Evolutionary conservation across 768 basidiomycete species (phyloP).

Genomic region (Hericium rajendrae): DNA sequence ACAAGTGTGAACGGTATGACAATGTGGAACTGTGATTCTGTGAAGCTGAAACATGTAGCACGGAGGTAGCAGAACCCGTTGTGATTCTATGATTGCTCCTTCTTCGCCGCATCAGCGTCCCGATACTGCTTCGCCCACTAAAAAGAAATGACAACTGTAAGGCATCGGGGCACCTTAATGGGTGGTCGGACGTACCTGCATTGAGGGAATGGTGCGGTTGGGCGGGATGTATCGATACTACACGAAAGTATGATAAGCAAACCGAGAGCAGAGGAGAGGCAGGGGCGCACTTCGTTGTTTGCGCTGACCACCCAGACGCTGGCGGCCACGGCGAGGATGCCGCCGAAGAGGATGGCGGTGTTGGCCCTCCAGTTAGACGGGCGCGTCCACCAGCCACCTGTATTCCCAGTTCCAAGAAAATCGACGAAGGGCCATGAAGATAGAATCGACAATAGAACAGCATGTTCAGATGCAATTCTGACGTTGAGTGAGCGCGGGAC

Average conservation of each 20-base stretch:
- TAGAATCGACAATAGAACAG: not conserved
- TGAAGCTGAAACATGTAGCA: not conserved
- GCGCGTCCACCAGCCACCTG: slow-evolving; percentile 94
- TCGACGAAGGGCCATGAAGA: not conserved
- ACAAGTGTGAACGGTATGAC: not conserved
- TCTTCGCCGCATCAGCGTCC: slow-evolving; percentile 1
- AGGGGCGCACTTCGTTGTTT: slow-evolving; percentile 61
- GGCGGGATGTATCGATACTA: slow-evolving; percentile 12
- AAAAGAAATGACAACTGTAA: not conserved
- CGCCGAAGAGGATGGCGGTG: slow-evolving; percentile 63
- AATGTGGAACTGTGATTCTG: not conserved
- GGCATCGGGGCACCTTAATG: not conserved
- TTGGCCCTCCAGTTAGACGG: slow-evolving; percentile 86
- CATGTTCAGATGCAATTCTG: not conserved
- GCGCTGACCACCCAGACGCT: slow-evolving; percentile 67
- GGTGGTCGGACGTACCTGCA: slow-evolving; percentile 8
- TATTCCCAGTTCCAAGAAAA: not conserved
- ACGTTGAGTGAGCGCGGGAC: slow-evolving; percentile 8
- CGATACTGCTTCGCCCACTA: slow-evolving; percentile 15
- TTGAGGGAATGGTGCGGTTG: slow-evolving; percentile 12
- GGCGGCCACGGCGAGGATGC: slow-evolving; percentile 59
- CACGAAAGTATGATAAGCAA: not conserved
- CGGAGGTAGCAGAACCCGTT: not conserved
- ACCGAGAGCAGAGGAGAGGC: not conserved
- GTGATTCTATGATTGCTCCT: slow-evolving; percentile 8